phyloP scores from a whole-genome alignment of 352 stramenopile genomes.

The Pythium scleroteichum region DNA sequence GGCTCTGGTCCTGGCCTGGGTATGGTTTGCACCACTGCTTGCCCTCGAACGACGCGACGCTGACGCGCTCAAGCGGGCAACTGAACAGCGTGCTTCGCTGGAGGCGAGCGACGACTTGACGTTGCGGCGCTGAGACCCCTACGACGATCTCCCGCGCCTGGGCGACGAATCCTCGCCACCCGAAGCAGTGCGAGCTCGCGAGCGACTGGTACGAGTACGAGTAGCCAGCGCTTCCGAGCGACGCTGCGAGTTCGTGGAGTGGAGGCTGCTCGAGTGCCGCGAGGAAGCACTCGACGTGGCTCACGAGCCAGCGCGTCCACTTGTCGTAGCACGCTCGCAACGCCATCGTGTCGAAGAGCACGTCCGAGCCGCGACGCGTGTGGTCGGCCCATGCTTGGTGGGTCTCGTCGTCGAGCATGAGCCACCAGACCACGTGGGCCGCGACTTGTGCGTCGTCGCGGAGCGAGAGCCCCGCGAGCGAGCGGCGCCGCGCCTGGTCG shows the following conservation, averaged over 20 bases:
- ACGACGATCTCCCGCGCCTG: slow-evolving; percentile 9
- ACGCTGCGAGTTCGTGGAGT: background rate
- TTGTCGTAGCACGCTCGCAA: background rate
- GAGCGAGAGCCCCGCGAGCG: background rate
- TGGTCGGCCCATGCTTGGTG: slow-evolving; percentile 4
- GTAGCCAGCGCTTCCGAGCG: background rate
- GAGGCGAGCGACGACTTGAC: background rate
- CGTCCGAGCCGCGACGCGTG: slow-evolving; percentile 3
- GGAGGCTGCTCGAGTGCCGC: slow-evolving; percentile 5
- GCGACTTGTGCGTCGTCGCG: background rate
- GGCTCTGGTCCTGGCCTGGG: background rate
- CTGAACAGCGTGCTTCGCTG: background rate
- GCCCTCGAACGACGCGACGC: background rate
- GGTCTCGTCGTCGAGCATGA: slow-evolving; percentile 2
- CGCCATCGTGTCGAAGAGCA: background rate
- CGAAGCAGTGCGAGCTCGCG: slow-evolving; percentile 4
- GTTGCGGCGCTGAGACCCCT: background rate
- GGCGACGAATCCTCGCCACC: slow-evolving; percentile 14
- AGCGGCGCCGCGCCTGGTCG: background rate
- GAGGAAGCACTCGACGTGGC: slow-evolving; percentile 17
- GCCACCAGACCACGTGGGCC: slow-evolving; percentile 15
- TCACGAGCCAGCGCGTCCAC: slow-evolving; percentile 12
- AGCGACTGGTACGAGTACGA: too few relatives aligned
- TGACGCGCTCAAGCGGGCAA: slow-evolving; percentile 9
- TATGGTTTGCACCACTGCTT: background rate